Evolutionary conservation across 257 asterid genomes (phyloP).

Genomic region (Solanum verrucosum): DNA sequence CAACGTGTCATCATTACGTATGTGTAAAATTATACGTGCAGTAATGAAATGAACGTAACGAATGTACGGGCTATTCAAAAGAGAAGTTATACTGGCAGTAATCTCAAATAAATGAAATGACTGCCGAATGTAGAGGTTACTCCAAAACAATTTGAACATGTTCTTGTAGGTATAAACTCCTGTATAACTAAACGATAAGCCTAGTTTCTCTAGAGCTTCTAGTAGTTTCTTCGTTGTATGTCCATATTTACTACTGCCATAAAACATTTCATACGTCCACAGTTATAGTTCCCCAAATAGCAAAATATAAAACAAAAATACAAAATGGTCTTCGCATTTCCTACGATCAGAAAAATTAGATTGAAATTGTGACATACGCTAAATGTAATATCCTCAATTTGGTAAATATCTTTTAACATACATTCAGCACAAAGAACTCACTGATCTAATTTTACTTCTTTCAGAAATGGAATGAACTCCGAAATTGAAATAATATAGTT

Average conservation of each 20-base stretch:
- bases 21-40: background rate
- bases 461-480: background rate
- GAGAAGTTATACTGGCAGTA: background rate
- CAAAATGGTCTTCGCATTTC: background rate
- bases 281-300: background rate
- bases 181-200: too few species aligned
- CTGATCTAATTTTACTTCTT: too few species aligned
- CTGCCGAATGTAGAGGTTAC: too few species aligned
- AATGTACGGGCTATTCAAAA: background rate
- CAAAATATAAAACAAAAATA: background rate
- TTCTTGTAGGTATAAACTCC: too few species aligned
- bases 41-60: background rate
- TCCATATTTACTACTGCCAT: background rate
- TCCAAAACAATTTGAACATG: too few species aligned
- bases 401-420: background rate
- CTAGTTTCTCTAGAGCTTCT: too few species aligned
- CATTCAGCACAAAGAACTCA: too few species aligned
- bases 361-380: background rate
- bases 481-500: background rate
- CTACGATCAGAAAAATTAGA: background rate
- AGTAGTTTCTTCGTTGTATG: too few species aligned
- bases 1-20: background rate
- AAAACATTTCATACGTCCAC: background rate
- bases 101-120: too few species aligned
- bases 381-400: background rate